These are phyloP conservation scores for Hanseniaspora uvarum DNA, from an alignment of 1,139 yeast genomes.

Conservation along the genomic window DNA sequence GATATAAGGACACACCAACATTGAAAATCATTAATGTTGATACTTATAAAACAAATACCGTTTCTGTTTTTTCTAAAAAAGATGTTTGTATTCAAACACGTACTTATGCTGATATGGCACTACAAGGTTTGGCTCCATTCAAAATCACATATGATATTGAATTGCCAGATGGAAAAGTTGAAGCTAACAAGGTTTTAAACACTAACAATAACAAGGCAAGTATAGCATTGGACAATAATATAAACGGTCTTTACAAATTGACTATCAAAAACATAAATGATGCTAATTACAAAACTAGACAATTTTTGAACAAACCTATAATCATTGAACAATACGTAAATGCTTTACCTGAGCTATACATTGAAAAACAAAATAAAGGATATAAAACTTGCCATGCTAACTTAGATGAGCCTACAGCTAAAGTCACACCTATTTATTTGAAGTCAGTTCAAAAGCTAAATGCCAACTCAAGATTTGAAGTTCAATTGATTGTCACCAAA, in stretches of 20 bases:
- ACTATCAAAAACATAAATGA: constrained; percentile 57
- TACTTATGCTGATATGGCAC: constrained; percentile 40
- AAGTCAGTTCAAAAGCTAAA: constrained; percentile 28
- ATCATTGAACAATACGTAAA: constrained; percentile 50
- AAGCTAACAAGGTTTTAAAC: constrained; percentile 34
- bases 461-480: constrained; percentile 42
- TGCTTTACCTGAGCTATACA: constrained; percentile 49
- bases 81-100: constrained; percentile 43
- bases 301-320: constrained; percentile 29
- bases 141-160: constrained; percentile 55
- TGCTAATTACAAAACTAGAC: constrained; percentile 38
- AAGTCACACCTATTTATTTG: constrained; percentile 47
- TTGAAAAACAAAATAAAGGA: constrained; percentile 40
- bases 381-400: constrained; percentile 51
- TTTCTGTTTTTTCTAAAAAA: constrained; percentile 26
- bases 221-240: constrained; percentile 34
- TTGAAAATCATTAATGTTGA: constrained; percentile 28
- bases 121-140: constrained; percentile 65
- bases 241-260: constrained; percentile 53
- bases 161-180: constrained; percentile 45
- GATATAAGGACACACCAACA: constrained; percentile 50
- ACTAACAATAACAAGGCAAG: constrained; percentile 45
- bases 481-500: constrained; percentile 46
- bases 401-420: constrained; percentile 29
- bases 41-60: constrained; percentile 23